Evolutionary conservation across 257 asterid genomes (phyloP).

Genomic region (Solanum lignicaule): DNA sequence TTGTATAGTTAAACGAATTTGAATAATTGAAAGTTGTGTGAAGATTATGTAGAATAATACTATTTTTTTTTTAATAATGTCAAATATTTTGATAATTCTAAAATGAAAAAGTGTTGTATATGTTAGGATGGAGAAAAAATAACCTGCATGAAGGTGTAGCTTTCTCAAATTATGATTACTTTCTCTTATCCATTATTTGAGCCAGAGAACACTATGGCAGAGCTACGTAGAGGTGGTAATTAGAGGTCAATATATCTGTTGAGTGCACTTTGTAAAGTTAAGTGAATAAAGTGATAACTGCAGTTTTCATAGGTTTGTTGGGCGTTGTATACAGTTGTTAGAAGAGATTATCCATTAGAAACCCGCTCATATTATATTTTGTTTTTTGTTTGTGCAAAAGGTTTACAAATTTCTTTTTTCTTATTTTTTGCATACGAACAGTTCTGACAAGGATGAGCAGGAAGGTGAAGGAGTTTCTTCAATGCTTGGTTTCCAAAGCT

Average conservation of each 20-base stretch:
- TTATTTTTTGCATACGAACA: slow-evolving; percentile 9
- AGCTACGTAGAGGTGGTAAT: background rate
- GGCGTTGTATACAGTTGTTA: background rate
- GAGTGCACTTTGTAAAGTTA: background rate
- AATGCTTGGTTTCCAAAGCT: slow-evolving; percentile 91
- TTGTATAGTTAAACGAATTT: background rate
- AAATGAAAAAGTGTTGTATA: background rate
- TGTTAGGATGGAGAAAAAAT: background rate
- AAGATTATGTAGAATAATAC: background rate
- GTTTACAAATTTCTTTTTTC: background rate
- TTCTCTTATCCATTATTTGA: background rate
- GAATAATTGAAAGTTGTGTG: background rate
- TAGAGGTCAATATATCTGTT: background rate
- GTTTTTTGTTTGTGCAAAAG: background rate
- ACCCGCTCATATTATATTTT: background rate
- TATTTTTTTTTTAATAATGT: background rate
- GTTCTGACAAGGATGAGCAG: slow-evolving; percentile 94
- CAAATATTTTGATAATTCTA: background rate
- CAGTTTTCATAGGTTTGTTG: background rate
- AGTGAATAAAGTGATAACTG: background rate
- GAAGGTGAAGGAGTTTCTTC: slow-evolving; percentile 71
- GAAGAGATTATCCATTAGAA: background rate
- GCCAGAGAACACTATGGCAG: background rate
- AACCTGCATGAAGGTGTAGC: background rate
- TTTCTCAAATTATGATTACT: background rate